phyloP scores from a whole-genome alignment of 305 asterid genomes.

The Stenogyne calaminthoides region DNA sequence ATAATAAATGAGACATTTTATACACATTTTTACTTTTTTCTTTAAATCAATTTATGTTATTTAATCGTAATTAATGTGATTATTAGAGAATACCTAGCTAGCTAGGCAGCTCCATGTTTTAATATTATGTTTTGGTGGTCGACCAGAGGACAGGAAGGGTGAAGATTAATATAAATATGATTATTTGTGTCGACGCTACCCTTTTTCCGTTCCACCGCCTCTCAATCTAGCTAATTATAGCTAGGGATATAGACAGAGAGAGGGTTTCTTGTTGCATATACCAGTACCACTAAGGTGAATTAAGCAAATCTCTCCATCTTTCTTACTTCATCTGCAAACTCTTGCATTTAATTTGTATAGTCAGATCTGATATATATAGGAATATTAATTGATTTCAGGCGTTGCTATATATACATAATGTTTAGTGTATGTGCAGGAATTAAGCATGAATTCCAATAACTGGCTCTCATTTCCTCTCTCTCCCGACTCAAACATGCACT shows the following conservation, averaged over 20 bases:
- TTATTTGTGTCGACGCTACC: constrained; percentile 33
- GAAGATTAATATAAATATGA: constrained; percentile 31
- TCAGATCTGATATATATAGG: constrained; percentile 28
- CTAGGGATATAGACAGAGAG: constrained; percentile 26
- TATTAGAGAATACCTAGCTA: too few species aligned
- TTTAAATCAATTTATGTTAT: too few species aligned
- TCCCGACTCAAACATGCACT: constrained; percentile 67
- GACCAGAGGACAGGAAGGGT: too few species aligned
- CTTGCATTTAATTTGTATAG: not conserved
- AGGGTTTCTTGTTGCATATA: not conserved
- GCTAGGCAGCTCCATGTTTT: too few species aligned
- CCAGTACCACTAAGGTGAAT: constrained; percentile 34
- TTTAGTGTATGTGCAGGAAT: not conserved
- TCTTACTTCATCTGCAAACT: constrained; percentile 21
- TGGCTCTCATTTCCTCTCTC: constrained; percentile 91
- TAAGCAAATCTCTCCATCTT: not conserved
- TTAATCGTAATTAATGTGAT: too few species aligned
- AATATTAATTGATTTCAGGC: too few species aligned
- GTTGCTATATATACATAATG: too few species aligned
- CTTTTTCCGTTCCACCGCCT: constrained; percentile 41
- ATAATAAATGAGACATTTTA: too few species aligned
- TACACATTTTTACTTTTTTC: too few species aligned
- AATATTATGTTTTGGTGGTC: too few species aligned
- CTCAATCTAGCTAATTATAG: too few species aligned
- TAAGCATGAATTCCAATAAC: constrained; percentile 71